Percentiles rank a stretch among this genome's conserved stretches.
Evolutionary conservation across 2,329 filamentous ascomycete species (phyloP).

Genomic region (Colletotrichum camelliae): DNA sequence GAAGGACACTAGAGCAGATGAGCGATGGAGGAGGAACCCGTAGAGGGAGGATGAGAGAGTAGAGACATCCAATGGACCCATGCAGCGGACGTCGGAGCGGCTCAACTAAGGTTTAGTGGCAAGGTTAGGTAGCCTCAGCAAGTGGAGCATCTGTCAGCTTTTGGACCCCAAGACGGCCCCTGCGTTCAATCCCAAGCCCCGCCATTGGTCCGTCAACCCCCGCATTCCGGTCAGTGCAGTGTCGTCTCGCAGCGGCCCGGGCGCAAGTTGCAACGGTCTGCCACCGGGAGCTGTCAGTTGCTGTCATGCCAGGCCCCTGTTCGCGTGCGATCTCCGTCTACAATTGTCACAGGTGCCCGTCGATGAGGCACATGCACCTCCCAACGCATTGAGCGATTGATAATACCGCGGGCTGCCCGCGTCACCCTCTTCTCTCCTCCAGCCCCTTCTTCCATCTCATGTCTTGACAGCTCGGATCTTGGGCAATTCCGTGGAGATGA

Average conservation of each 20-base stretch:
- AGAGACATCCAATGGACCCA: neutral
- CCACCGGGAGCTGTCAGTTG: neutral
- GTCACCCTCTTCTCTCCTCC: neutral
- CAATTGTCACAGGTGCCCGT: conserved; percentile 7
- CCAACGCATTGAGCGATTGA: conserved; percentile 4
- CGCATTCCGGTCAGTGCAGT: neutral
- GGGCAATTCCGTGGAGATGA: neutral
- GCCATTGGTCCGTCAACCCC: neutral
- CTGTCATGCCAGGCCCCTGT: conserved; percentile 5
- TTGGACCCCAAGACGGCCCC: neutral
- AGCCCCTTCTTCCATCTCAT: neutral
- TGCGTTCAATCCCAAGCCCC: neutral
- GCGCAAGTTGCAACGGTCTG: neutral
- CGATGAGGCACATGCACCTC: conserved; percentile 3
- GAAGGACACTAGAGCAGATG: neutral
- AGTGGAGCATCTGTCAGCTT: neutral
- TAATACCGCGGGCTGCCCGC: neutral
- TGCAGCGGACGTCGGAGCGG: conserved; percentile 14
- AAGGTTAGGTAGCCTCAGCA: neutral
- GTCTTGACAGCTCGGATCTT: neutral
- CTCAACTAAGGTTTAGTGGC: conserved; percentile 23
- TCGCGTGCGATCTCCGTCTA: neutral
- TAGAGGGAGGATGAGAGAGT: neutral
- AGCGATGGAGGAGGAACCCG: neutral
- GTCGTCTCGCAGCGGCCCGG: neutral